phyloP scores from a whole-genome alignment of 495 filamentous ascomycete species.

The Penicillium paradoxum region DNA sequence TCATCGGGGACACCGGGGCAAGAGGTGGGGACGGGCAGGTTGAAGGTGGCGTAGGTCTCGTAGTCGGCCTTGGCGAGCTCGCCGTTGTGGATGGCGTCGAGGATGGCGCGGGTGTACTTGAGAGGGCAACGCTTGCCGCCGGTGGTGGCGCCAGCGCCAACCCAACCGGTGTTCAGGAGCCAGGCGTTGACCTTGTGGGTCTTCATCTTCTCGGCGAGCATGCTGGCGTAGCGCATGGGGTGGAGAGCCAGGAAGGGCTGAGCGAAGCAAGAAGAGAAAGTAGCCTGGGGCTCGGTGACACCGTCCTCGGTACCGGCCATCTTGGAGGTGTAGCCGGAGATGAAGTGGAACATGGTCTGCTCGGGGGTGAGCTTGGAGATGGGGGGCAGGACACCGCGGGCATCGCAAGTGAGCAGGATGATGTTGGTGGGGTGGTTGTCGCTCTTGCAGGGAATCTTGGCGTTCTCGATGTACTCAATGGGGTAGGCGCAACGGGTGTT shows the following conservation, averaged over 20 bases:
- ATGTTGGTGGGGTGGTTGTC: constrained; percentile 92
- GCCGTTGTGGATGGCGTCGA: constrained; percentile 95
- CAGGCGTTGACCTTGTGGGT: constrained; percentile 94
- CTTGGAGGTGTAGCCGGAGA: constrained; percentile 98
- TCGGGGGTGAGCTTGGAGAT: constrained; percentile 95
- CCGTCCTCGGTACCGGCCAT: constrained; percentile 99
- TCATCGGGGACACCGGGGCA: constrained; percentile 84
- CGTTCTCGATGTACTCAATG: constrained; percentile 97
- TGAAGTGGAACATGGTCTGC: constrained; percentile 99
- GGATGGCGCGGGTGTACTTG: constrained; percentile 97
- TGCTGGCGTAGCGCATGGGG: constrained; percentile 97
- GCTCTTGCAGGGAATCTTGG: constrained; percentile 92
- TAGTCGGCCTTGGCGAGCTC: constrained; percentile 87
- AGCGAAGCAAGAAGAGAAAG: constrained; percentile 99
- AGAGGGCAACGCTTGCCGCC: constrained; percentile 98
- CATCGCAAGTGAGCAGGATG: constrained; percentile 96
- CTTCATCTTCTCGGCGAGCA: constrained; percentile 97
- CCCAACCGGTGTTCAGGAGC: constrained; percentile 99
- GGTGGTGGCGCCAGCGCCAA: constrained; percentile 88
- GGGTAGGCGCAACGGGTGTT: constrained; percentile 98
- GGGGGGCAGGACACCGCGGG: constrained; percentile 92
- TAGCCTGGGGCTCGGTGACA: constrained; percentile 92
- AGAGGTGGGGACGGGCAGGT: constrained; percentile 82
- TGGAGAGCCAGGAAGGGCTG: constrained; percentile 98
- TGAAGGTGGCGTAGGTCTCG: constrained; percentile 95